Evolutionary conservation across 805 yeast genomes (phyloP).

Genomic region (Lachancea lanzarotensis): DNA sequence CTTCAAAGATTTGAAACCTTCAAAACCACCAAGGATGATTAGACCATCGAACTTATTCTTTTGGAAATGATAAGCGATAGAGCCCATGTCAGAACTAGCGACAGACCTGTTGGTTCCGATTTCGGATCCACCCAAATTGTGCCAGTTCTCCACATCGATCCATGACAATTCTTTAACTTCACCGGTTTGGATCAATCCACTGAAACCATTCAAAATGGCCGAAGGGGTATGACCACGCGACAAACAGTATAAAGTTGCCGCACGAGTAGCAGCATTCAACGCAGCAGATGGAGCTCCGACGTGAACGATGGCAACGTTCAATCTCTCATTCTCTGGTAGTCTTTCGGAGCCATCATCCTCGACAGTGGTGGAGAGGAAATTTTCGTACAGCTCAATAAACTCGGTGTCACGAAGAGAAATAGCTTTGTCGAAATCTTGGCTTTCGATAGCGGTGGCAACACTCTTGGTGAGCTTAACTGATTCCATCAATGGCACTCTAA

Average conservation of each 20-base stretch:
- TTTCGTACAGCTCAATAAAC: constrained; percentile 70
- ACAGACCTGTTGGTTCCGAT: constrained; percentile 90
- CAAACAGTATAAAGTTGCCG: constrained; percentile 85
- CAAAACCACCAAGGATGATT: constrained; percentile 91
- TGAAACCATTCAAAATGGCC: constrained; percentile 90
- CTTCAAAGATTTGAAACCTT: constrained; percentile 83
- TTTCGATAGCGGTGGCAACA: constrained; percentile 84
- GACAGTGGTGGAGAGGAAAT: constrained; percentile 63
- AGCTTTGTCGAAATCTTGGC: constrained; percentile 77
- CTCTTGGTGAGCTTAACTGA: constrained; percentile 80
- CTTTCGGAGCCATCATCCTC: constrained; percentile 57
- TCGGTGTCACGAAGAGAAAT: constrained; percentile 83
- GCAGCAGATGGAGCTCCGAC: constrained; percentile 99
- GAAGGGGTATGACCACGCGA: constrained; percentile 85
- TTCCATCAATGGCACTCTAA: constrained; percentile 78
- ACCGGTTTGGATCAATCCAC: constrained; percentile 87
- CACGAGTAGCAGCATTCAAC: constrained; percentile 83
- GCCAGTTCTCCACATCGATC: constrained; percentile 87
- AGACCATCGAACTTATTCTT: constrained; percentile 83
- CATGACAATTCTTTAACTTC: constrained; percentile 68
- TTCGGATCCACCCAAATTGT: constrained; percentile 87
- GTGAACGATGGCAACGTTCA: constrained; percentile 78
- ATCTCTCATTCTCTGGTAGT: constrained; percentile 53
- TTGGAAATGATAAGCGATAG: constrained; percentile 89
- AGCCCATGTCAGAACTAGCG: constrained; percentile 81